Evolutionary conservation across 176 grass and related monocot genomes (phyloP), one percentile per base, ranked within the genome.

Genomic region (Tillandsia leiboldiana): DNA sequence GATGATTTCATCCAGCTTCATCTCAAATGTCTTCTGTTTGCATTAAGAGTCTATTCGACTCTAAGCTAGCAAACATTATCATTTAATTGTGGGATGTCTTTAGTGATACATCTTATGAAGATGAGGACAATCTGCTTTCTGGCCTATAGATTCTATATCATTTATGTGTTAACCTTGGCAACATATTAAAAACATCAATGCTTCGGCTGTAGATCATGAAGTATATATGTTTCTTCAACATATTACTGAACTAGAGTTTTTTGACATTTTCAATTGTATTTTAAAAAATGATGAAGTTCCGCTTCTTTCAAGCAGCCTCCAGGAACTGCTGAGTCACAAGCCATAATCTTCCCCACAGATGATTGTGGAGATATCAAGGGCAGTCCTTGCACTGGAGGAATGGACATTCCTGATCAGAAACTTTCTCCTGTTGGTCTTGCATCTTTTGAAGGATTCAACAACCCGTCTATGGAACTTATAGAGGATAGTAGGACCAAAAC

Each of bases 241-340:
- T 77, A 28, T 22, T 72, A 71, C 18, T 73, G 26, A 53, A 10
- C 15, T 77, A 33, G 26, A 47, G 63, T 24, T 70, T 54, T 27
- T 66, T 68, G 51, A 18, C 50, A 49, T 56, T 69, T 27, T 77
- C 17, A 24, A 53, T 68, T 64, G 51, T 51, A 61, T 10, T 73
- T 73, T 33, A 33, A 52, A 7, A 68, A 22, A 11, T 76, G 26
- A 67, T 42, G 28, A 62, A 66, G 69, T 53, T 64, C 64, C 1
- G 51, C 76, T 49, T 63, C 26, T 67, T 96, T 82, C 18, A 26
- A 70, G 68, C 64, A 97, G 94, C 89, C 89, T 67, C 94, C 94
- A 90, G 94, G 94, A 72, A 90, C 89, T 53, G 94, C 89, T 23
- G 89, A 83, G 80, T 85, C 89, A 76, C 83, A 87, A 73, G 74